Percentiles rank a stretch among this genome's conserved stretches.
phyloP scores from a whole-genome alignment of 768 basidiomycete species.

The Psilocybe sp. region DNA sequence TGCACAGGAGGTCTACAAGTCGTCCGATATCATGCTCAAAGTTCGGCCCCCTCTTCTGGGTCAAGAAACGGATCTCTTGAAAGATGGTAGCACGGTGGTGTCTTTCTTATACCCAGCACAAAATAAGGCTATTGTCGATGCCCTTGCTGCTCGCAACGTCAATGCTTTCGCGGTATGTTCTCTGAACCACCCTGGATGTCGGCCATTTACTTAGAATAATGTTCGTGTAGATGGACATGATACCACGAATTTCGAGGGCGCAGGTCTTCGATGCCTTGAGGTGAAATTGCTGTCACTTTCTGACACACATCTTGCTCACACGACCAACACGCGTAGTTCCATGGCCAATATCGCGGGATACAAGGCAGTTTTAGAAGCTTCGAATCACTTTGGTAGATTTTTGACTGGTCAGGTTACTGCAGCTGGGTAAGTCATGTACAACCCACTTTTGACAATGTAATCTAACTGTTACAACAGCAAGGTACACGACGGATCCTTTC shows the following conservation, averaged over 20 bases:
- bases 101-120: constrained; percentile 84
- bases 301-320: constrained; percentile 1
- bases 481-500: neutral
- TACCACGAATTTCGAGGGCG: constrained; percentile 87
- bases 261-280: constrained; percentile 89
- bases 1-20: constrained; percentile 62
- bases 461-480: neutral
- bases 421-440: constrained; percentile 59
- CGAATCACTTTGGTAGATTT: constrained; percentile 86
- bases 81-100: constrained; percentile 75
- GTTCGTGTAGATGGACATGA: constrained; percentile 70
- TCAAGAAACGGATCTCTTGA: constrained; percentile 60
- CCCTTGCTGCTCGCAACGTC: constrained; percentile 60
- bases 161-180: constrained; percentile 62
- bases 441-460: too few species aligned
- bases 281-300: constrained; percentile 31
- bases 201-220: neutral
- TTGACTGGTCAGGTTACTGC: constrained; percentile 90
- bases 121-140: constrained; percentile 73
- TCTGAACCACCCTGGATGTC: neutral
- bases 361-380: constrained; percentile 88
- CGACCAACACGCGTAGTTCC: constrained; percentile 46
- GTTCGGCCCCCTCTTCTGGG: constrained; percentile 72
- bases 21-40: constrained; percentile 81
- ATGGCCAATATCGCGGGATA: constrained; percentile 97